Evolutionary conservation across 495 filamentous ascomycete species (phyloP), one percentile per base, ranked within the genome.

Genomic region (Aspergillus nanangensis): DNA sequence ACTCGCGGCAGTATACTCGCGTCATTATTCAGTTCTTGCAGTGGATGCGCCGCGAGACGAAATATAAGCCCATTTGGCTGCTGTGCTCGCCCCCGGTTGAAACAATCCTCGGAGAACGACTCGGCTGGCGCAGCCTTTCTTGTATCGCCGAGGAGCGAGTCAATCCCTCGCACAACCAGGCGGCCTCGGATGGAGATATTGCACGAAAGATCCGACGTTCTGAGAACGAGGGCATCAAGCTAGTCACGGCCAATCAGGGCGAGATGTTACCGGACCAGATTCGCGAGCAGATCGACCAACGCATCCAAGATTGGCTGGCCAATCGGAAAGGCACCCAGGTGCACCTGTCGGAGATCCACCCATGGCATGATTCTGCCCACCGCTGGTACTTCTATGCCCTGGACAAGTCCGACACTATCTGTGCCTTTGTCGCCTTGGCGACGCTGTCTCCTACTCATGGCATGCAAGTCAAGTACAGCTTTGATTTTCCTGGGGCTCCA

Each of bases 391-490:
- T 88, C 56, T 89, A 88, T 67, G 83, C 85, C 20, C 63, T 76
- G 47, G 82, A 83, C 56, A 78, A 77, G 54, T 66, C 79, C 21
- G 84, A 83, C 53, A 77, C 71, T 45, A 80, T 93, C 52, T 78
- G 74, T 32, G 85, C 84, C 11, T 76, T 95, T 40, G 81, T 87
- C 51, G 80, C 86, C 27, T 62, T 95, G 49, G 83, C 83, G 45
- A 82, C 83, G 58, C 78, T 95, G 20, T 77, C 83, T 15, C 87
- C 87, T 0, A 61, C 75, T 25, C 79, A 91, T 52, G 88, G 88
- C 44, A 89, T 86, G 75, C 88, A 95, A 68, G 82, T 93, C 65
- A 93, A 95, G 68, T 92, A 88, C 66, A 82, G 82, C 33, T 78
- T 93, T 46, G 88, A 92, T 60, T 93, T 95, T 73, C 88, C 88